Percentiles rank a stretch among this genome's conserved stretches.
phyloP scores from a whole-genome alignment of 2,329 filamentous ascomycete genomes.

The Dactylellina parvicollis region DNA sequence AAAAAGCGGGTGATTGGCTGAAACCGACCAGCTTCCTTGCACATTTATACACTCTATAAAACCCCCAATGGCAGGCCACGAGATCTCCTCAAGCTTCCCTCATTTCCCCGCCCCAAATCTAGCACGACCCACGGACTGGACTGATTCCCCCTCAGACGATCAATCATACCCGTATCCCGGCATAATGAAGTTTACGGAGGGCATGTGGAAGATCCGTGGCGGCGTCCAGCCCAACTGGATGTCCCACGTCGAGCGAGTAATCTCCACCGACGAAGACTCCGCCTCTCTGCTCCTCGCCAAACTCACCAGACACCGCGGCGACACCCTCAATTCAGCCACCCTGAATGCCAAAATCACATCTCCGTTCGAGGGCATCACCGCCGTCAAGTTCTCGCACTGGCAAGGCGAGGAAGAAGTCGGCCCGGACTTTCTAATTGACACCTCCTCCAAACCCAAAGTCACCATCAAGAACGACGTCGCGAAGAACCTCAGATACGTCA shows the following conservation, averaged over 20 bases:
- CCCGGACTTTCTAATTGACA: constrained; percentile 62
- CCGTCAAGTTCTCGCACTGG: constrained; percentile 63
- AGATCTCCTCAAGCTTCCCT: not conserved
- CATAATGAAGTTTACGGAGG: constrained; percentile 56
- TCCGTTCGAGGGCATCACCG: constrained; percentile 61
- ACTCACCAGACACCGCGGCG: constrained; percentile 52
- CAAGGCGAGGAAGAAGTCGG: constrained; percentile 61
- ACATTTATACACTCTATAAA: too few species aligned
- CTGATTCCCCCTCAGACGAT: not conserved
- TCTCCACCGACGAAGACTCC: constrained; percentile 17
- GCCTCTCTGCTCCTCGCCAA: constrained; percentile 38
- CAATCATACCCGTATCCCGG: not conserved
- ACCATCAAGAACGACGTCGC: constrained; percentile 58
- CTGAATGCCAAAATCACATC: constrained; percentile 53
- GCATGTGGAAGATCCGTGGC: constrained; percentile 56
- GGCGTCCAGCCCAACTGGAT: constrained; percentile 56
- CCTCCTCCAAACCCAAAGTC: constrained; percentile 59
- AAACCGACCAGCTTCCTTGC: too few species aligned
- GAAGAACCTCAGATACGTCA: constrained; percentile 61
- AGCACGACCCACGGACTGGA: not conserved
- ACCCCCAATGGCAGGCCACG: not conserved
- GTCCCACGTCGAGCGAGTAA: constrained; percentile 54
- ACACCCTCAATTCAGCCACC: constrained; percentile 55
- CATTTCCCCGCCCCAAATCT: constrained; percentile 1
- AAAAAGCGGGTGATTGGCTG: too few species aligned